These are phyloP conservation scores for Penstemon barbatus DNA, from an alignment of 257 asterid genomes.

Conservation along the genomic window DNA sequence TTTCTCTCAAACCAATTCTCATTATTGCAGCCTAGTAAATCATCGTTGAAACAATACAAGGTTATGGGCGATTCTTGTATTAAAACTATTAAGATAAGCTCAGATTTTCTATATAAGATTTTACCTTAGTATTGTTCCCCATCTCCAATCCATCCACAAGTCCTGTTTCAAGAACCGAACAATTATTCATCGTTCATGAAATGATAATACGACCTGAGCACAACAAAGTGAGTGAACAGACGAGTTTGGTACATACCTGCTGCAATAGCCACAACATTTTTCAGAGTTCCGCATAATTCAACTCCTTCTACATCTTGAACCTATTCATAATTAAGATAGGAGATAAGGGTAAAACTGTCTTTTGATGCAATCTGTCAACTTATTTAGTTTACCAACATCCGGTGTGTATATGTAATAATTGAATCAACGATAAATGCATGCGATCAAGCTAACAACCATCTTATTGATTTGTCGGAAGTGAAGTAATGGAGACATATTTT, in stretches of 20 bases:
- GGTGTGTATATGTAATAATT: too few species aligned
- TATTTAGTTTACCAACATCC: too few species aligned
- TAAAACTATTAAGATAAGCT: background rate
- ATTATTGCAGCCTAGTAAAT: conserved; percentile 81
- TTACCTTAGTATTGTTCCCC: conserved; percentile 94
- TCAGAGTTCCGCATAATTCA: conserved; percentile 87
- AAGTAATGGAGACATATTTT: background rate
- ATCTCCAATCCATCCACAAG: conserved; percentile 91
- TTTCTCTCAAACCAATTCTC: conserved; percentile 91
- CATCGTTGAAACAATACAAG: conserved; percentile 16
- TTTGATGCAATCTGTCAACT: too few species aligned
- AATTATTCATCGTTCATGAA: conserved; percentile 4
- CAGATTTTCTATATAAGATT: conserved; percentile 2
- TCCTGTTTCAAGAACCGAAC: conserved; percentile 43
- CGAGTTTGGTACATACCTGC: conserved; percentile 52
- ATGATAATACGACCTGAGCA: background rate
- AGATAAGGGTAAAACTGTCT: too few species aligned
- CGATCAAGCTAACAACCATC: background rate
- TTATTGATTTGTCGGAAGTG: background rate
- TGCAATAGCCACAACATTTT: conserved; percentile 84
- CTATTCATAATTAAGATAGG: conserved; percentile 34
- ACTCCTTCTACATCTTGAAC: conserved; percentile 96
- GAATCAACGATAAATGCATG: background rate
- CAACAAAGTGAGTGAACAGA: conserved; percentile 17
- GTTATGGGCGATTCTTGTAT: background rate